Percentiles rank a stretch among this genome's conserved stretches.
These are phyloP conservation scores for Dunaliella sp. DNA, from an alignment of 139 green algal species.

Conservation along the genomic window DNA sequence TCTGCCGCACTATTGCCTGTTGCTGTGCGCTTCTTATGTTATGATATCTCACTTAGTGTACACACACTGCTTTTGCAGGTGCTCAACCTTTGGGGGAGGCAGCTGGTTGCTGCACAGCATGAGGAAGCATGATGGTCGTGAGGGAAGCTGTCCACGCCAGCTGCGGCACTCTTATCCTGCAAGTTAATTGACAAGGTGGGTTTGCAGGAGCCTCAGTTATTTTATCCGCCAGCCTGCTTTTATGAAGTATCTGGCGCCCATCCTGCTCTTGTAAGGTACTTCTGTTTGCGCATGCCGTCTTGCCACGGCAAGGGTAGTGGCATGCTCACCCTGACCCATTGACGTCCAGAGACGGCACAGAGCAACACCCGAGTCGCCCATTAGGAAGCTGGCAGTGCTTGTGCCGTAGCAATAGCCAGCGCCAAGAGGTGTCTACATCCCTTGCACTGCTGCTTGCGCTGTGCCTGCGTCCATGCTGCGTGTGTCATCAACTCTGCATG, in stretches of 20 bases:
- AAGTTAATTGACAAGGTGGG: neutral
- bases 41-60: too few species aligned
- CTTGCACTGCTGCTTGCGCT: neutral
- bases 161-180: neutral
- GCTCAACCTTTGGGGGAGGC: neutral
- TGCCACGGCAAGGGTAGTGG: constrained; percentile 19
- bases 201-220: neutral
- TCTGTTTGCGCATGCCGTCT: constrained; percentile 1
- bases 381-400: constrained; percentile 18
- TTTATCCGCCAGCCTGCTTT: neutral
- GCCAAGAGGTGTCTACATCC: constrained; percentile 15
- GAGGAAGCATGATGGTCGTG: neutral
- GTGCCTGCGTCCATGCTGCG: neutral
- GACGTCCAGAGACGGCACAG: constrained; percentile 16
- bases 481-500: neutral
- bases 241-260: neutral
- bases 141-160: neutral
- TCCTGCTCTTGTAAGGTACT: too few species aligned
- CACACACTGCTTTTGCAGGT: neutral
- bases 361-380: constrained; percentile 3
- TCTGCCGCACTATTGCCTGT: neutral
- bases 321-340: neutral
- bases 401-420: constrained; percentile 7
- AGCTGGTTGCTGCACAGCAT: neutral
- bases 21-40: neutral